phyloP scores from a whole-genome alignment of 805 yeast genomes.

The Kockiozyma suomiensis region DNA sequence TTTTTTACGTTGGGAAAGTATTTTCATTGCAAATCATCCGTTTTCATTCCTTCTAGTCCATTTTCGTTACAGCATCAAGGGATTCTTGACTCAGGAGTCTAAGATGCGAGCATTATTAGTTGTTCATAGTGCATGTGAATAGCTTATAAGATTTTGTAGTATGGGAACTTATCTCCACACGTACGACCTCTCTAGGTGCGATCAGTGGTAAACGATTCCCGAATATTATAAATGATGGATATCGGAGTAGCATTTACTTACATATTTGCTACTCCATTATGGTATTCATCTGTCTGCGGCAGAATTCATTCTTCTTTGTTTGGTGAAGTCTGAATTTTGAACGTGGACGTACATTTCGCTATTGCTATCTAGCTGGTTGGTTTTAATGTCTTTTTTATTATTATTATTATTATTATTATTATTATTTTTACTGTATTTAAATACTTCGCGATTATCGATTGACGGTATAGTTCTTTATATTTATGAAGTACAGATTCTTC shows the following conservation, averaged over 20 bases:
- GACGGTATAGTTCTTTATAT: too few relatives aligned
- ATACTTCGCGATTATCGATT: too few relatives aligned
- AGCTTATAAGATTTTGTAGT: not conserved
- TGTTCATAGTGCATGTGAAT: not conserved
- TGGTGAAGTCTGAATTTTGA: constrained; percentile 22
- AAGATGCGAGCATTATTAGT: not conserved
- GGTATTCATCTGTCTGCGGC: constrained; percentile 20
- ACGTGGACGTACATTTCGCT: constrained; percentile 24
- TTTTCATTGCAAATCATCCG: constrained; percentile 6
- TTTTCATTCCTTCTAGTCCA: not conserved
- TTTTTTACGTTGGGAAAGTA: constrained; percentile 12
- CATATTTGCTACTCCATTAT: constrained; percentile 3
- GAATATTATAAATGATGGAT: constrained; percentile 15
- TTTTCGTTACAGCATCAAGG: not conserved
- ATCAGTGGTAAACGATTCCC: constrained; percentile 35
- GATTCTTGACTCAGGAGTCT: not conserved
- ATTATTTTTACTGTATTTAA: too few relatives aligned
- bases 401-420: too few relatives aligned
- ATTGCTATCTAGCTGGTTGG: too few relatives aligned
- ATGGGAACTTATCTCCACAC: constrained; percentile 35
- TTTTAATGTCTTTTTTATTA: too few relatives aligned
- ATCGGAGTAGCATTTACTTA: constrained; percentile 1
- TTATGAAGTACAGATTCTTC: too few relatives aligned
- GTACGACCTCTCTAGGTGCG: constrained; percentile 30
- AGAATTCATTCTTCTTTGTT: constrained; percentile 14